Base-by-base conservation (phyloP, 805 yeast species). In the Hanseniaspora taiwanica region DNA sequence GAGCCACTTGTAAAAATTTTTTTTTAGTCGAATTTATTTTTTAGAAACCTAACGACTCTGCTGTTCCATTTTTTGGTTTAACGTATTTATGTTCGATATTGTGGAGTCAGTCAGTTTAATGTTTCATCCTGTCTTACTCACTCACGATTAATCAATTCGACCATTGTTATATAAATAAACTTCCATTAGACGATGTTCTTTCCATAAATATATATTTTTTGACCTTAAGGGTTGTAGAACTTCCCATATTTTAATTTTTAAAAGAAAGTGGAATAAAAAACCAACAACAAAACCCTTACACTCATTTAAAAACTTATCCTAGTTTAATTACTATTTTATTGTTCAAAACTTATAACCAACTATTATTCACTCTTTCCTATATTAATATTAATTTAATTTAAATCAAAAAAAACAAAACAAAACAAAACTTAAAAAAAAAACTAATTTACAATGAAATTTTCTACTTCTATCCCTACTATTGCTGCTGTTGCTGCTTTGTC, bases 321-420 rank as follows among this genome's bases (percentile, higher is more conserved):
- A 8, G 4, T 23, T 33, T 14, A 20, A 25, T 12, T 32, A 24
- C 23, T 27, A 25, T 39, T 35, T 13, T 42, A 43, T 16, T 34
- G n/a, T 24, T 36, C 36, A 37, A 27, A 44, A 42, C 42, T 47
- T 13, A 36, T 34, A 20, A 35, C 42, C 38, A 40, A 35, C 43
- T 39, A 35, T 39, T 40, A 34, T 37, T 35, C 40, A 35, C 32
- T 36, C 42, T 21, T 42, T 35, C 33, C 10, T 17, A 20, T 36
- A 73, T 72, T 77, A 52, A 66, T 71, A 40, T 44, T 67, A 42
- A 17, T 27, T 29, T 21, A 38, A 27, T 21, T 25, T 37, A 14
- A 24, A 9, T 8, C 32, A 41, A 19, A 24, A 27, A n/a, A 39
- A 23, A 55, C 27, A 42, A 52, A 12, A 29, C 14, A 6, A 32